A percentile compares a stretch with the other conserved stretches of the same genome.
These are phyloP conservation scores for Conringia planisiliqua DNA, from an alignment of 345 rosid genomes.

Conservation along the genomic window DNA sequence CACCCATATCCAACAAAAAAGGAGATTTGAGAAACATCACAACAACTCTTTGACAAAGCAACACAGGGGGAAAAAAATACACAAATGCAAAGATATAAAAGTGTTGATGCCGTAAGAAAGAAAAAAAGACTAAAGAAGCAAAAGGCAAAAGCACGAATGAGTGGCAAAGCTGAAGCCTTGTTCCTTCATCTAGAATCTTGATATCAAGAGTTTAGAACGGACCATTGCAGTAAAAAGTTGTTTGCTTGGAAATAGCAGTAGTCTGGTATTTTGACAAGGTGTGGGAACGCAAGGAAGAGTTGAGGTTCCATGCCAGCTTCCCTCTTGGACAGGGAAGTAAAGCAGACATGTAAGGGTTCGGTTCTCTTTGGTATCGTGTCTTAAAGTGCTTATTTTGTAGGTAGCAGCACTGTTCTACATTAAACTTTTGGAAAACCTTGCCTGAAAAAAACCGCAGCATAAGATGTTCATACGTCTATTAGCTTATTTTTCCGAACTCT, in stretches of 20 bases:
- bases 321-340: conserved; percentile 69
- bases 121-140: background rate
- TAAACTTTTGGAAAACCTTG: conserved; percentile 75
- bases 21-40: background rate
- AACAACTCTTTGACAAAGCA: conserved; percentile 6
- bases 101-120: background rate
- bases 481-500: conserved; percentile 19
- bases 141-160: conserved; percentile 28
- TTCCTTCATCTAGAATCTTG: conserved; percentile 45
- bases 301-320: conserved; percentile 73
- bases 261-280: conserved; percentile 48
- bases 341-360: conserved; percentile 48
- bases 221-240: conserved; percentile 78
- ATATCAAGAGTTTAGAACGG: conserved; percentile 75
- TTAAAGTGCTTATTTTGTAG: conserved; percentile 65
- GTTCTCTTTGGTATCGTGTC: conserved; percentile 58
- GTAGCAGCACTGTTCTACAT: conserved; percentile 55
- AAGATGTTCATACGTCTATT: conserved; percentile 48
- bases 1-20: background rate
- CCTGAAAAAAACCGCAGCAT: conserved; percentile 71
- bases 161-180: background rate
- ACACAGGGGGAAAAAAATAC: background rate
- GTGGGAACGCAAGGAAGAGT: conserved; percentile 65
- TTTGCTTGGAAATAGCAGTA: conserved; percentile 56
- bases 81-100: conserved; percentile 5